Evolutionary conservation across 176 grass and related monocot genomes (phyloP).

Genomic region (Cenchrus fungigraminus): DNA sequence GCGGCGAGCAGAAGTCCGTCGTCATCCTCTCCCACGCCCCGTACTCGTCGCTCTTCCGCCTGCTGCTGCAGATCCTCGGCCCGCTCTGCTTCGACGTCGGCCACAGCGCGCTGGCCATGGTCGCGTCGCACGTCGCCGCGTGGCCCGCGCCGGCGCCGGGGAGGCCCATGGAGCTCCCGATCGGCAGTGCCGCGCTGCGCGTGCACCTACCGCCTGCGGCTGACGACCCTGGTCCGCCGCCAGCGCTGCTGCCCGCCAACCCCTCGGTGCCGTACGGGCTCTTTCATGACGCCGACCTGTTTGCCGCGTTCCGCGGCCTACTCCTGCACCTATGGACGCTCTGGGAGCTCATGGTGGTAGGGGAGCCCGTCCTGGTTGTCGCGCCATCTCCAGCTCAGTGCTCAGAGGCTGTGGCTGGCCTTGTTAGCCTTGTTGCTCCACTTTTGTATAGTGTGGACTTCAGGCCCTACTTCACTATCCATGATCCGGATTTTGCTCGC

Average conservation of each 20-base stretch:
- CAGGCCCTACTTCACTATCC: conserved; percentile 95
- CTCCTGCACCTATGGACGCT: conserved; percentile 94
- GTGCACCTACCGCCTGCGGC: conserved; percentile 73
- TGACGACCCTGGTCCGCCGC: conserved; percentile 51
- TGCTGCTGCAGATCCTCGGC: conserved; percentile 93
- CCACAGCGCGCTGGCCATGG: conserved; percentile 70
- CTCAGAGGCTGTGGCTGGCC: conserved; percentile 84
- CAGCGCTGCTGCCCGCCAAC: conserved; percentile 58
- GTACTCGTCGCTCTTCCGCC: conserved; percentile 78
- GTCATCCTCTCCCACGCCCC: conserved; percentile 82
- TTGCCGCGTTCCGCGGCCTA: conserved; percentile 73
- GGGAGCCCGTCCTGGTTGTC: conserved; percentile 73
- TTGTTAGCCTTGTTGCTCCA: conserved; percentile 92
- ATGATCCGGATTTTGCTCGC: conserved; percentile 87
- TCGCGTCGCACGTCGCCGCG: conserved; percentile 83
- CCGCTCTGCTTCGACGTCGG: conserved; percentile 98
- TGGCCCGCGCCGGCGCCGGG: conserved; percentile 75
- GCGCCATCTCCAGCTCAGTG: conserved; percentile 87
- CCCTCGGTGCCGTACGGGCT: conserved; percentile 73
- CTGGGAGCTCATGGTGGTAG: conserved; percentile 92
- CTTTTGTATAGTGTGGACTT: conserved; percentile 81
- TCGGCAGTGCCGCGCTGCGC: conserved; percentile 73
- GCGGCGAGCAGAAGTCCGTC: conserved; percentile 96
- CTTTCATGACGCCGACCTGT: conserved; percentile 93
- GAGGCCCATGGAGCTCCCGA: conserved; percentile 75